Evolutionary conservation across 108 stramenopile genomes (phyloP), one percentile per base, ranked within the genome.

Genomic region (Cyclotella kingstonii): DNA sequence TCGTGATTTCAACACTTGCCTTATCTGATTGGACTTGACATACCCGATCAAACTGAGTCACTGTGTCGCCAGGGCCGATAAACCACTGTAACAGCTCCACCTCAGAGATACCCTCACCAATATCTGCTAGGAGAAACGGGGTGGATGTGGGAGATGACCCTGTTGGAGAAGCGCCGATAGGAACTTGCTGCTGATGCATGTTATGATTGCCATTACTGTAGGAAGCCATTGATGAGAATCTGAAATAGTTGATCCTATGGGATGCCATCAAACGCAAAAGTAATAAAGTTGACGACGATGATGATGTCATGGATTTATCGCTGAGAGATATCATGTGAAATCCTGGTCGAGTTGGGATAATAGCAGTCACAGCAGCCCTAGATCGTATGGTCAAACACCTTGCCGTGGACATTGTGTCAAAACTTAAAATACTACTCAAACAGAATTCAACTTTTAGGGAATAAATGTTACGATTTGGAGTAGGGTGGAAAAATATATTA

Each of bases 51-150:
- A 99, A 99, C 77, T 97, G 91, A 29, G 69, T 50, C 2, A 99
- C 85, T 6, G 47, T 47, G 9, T 98, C 94, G 11, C 96, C 96
- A 10, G 76, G 80, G 25, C 72, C 38, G 12, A 98, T 93, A 51
- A 86, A 95, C 97, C 95, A 97, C 69, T 97, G 89, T 46, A 98
- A 62, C 1, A 99, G 41, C 77, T 99, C 97, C 38, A 98, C 97
- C 76, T 99, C 98, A 27, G 86, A 77, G 63, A 99, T 99, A 8
- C 98, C 98, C 63, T 99, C 98, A 42, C 98, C 98, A 73, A 99
- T 98, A 47, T 99, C 98, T 5, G 95, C 92, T 25, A 94, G 76
- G 42, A 86, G 55, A 70, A 93, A 93, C n/a, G 91, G 91, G 15
- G 66, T 78, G 21, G 54, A 50, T 19, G 23, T 49, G 30, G 65